Evolutionary conservation across 148 eudicot species (phyloP).

Genomic region (Amaranthus palmeri): DNA sequence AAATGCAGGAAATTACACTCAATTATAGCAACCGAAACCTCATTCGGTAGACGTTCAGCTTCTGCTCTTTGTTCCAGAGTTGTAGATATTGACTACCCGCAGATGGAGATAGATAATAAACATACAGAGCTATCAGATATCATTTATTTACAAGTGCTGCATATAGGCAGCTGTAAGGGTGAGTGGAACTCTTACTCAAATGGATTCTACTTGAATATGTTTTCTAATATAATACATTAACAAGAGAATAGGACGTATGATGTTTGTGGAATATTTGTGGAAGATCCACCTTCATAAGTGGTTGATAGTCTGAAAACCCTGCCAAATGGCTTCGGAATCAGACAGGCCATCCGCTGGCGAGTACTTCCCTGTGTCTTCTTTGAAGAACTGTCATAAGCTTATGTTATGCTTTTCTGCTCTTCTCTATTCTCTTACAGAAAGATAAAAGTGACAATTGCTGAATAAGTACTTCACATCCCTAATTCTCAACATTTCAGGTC

Average conservation of each 20-base stretch:
- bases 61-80: conserved; percentile 48
- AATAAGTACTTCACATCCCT: not conserved
- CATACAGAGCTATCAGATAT: conserved; percentile 25
- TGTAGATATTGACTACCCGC: conserved; percentile 23
- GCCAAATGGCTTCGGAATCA: no score
- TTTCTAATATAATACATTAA: no score
- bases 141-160: conserved; percentile 44
- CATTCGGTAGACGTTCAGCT: conserved; percentile 55
- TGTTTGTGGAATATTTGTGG: not conserved
- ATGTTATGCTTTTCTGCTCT: not conserved
- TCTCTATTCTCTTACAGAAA: not conserved
- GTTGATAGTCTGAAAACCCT: no score
- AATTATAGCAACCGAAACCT: conserved; percentile 63
- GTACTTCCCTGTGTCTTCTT: not conserved
- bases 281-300: no score
- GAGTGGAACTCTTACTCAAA: conserved; percentile 17
- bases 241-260: not conserved
- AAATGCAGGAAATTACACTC: conserved; percentile 57
- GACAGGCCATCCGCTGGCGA: no score
- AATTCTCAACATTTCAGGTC: conserved; percentile 38
- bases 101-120: conserved; percentile 22
- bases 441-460: not conserved
- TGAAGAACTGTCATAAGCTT: not conserved
- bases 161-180: conserved; percentile 84
- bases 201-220: not conserved